Evolutionary conservation across 768 basidiomycete genomes (phyloP).

Genomic region (Saitozyma sp.): DNA sequence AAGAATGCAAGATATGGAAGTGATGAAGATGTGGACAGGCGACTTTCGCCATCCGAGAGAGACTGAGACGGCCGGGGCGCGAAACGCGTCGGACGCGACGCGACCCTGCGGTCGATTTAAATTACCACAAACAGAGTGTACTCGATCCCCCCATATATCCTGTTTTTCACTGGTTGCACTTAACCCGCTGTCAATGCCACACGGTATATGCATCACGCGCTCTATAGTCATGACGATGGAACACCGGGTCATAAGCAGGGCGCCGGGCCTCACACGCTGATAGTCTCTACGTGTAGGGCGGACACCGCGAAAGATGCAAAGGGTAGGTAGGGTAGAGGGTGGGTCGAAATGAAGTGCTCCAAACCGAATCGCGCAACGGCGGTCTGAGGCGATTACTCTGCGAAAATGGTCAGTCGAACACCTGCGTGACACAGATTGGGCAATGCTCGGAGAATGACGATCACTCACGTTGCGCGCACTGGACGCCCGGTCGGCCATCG

Average conservation of each 20-base stretch:
- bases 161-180: too few species aligned
- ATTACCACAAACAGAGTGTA: background rate
- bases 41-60: background rate
- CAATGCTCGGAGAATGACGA: too few species aligned
- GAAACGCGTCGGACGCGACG: background rate
- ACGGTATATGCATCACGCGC: too few species aligned
- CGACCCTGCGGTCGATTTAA: background rate
- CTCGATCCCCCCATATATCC: background rate
- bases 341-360: too few species aligned
- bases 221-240: too few species aligned
- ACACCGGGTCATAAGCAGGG: too few species aligned
- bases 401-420: background rate
- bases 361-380: too few species aligned
- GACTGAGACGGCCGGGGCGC: background rate
- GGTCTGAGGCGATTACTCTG: background rate
- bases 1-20: background rate
- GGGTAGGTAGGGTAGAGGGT: too few species aligned
- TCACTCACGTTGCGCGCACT: slow-evolving; percentile 67
- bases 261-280: too few species aligned
- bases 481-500: slow-evolving; percentile 83
- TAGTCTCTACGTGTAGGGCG: too few species aligned
- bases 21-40: background rate
- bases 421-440: background rate
- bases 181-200: too few species aligned
- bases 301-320: too few species aligned